A percentile compares a stretch with the other conserved stretches of the same genome.
Conservation (phyloP, 169 alveolate genomes). For the Miamiensis avidus region DNA sequence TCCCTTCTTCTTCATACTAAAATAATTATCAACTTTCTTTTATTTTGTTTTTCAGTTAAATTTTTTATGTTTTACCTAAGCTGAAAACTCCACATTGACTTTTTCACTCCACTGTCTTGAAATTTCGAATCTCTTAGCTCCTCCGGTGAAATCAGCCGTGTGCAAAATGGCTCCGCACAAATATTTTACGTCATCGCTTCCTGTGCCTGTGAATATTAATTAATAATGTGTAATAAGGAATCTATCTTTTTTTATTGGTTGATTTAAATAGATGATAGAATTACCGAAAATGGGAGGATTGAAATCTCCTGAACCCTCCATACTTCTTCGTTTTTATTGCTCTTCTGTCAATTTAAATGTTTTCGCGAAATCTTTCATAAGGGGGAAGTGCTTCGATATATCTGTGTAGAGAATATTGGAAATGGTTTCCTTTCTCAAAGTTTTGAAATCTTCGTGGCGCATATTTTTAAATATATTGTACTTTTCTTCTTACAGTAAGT, state of each 20-base stretch:
- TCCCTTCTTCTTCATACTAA: slow-evolving; percentile 48
- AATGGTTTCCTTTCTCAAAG: slow-evolving; percentile 31
- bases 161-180: slow-evolving; percentile 44
- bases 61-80: slow-evolving; percentile 3
- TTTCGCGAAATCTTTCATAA: slow-evolving; percentile 32
- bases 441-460: neutral
- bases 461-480: slow-evolving; percentile 25
- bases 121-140: slow-evolving; percentile 39
- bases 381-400: slow-evolving; percentile 27
- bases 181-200: slow-evolving; percentile 18
- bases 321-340: neutral
- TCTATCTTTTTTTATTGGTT: no score
- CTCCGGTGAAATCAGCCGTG: slow-evolving; percentile 51
- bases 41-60: no score
- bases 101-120: slow-evolving; percentile 45
- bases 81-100: slow-evolving; percentile 33
- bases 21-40: no score
- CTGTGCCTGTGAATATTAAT: no score
- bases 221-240: no score
- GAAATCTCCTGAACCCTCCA: neutral
- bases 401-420: slow-evolving; percentile 47
- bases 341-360: slow-evolving; percentile 25
- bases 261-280: no score
- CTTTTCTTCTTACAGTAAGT: slow-evolving; percentile 22
- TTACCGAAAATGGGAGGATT: neutral